phyloP scores from a whole-genome alignment of 2,329 filamentous ascomycete genomes.

The Ploettnerulaceae sp. region DNA sequence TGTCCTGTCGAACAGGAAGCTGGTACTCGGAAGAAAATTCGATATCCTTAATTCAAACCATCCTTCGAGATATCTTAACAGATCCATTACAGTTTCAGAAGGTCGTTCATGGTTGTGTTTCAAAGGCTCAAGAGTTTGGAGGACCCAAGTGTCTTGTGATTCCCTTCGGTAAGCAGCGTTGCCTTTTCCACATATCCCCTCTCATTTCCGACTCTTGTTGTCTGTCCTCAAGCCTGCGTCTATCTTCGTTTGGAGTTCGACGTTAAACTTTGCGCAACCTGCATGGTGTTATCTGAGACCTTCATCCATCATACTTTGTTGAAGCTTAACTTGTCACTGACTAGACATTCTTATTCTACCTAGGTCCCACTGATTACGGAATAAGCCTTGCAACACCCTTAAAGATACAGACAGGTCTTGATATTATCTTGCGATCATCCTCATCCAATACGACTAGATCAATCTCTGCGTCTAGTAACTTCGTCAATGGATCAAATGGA shows the following conservation, averaged over 20 bases:
- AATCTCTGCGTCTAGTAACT: slow-evolving; percentile 35
- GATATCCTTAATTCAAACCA: slow-evolving; percentile 15
- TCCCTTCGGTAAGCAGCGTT: slow-evolving; percentile 38
- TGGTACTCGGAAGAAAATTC: slow-evolving; percentile 17
- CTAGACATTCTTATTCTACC: slow-evolving; percentile 16
- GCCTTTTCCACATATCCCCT: slow-evolving; percentile 33
- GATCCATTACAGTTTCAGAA: slow-evolving; percentile 45
- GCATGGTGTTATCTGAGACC: too few species aligned
- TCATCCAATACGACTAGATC: not conserved
- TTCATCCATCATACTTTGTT: too few species aligned
- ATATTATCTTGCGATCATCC: slow-evolving; percentile 12
- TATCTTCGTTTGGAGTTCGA: too few species aligned
- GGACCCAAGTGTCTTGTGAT: slow-evolving; percentile 43
- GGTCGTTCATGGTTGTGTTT: slow-evolving; percentile 44
- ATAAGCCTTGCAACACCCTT: slow-evolving; percentile 19
- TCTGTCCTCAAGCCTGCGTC: too few species aligned
- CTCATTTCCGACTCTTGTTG: slow-evolving; percentile 20
- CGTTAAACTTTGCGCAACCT: too few species aligned
- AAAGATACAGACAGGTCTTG: slow-evolving; percentile 20
- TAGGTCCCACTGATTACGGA: slow-evolving; percentile 22
- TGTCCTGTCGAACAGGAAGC: slow-evolving; percentile 41
- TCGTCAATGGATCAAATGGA: slow-evolving; percentile 35
- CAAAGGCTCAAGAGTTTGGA: slow-evolving; percentile 39
- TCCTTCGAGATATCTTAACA: slow-evolving; percentile 45
- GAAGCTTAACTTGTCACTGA: too few species aligned